Percentiles rank a stretch among this genome's conserved stretches.
These are phyloP conservation scores for Sugiyamaella lignohabitans DNA, from an alignment of 805 yeast genomes.

Conservation along the genomic window DNA sequence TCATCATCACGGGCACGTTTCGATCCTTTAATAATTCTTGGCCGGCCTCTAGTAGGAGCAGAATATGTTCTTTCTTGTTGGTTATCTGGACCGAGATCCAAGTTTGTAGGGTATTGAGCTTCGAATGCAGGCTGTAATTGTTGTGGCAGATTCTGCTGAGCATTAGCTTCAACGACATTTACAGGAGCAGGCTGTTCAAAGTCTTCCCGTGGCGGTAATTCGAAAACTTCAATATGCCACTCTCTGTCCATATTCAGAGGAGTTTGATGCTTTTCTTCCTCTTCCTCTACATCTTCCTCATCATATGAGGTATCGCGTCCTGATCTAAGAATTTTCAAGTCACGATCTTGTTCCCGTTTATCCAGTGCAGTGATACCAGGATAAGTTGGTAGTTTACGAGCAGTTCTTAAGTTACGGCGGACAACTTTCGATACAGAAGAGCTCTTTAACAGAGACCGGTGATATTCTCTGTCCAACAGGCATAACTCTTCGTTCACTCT, in stretches of 20 bases:
- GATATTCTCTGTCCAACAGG: conserved; percentile 24
- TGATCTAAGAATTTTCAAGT: conserved; percentile 11
- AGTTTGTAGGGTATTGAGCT: neutral
- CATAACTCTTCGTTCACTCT: conserved; percentile 21
- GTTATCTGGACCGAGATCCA: no score
- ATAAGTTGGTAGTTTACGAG: conserved; percentile 16
- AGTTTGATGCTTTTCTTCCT: no score
- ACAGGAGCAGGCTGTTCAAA: neutral
- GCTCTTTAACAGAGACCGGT: conserved; percentile 11
- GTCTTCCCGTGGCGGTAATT: neutral
- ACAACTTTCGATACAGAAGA: conserved; percentile 22
- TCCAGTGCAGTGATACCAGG: conserved; percentile 19
- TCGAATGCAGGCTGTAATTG: neutral
- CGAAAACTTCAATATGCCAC: neutral
- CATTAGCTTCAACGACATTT: neutral
- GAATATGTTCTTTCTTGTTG: no score
- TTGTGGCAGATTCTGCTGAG: neutral
- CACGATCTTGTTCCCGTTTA: conserved; percentile 16
- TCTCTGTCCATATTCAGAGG: no score
- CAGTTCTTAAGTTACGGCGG: conserved; percentile 25
- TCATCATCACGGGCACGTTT: conserved; percentile 4
- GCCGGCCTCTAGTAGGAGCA: neutral
- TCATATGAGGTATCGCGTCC: conserved; percentile 18
- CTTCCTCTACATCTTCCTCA: conserved; percentile 10
- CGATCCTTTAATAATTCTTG: neutral